Conservation (phyloP, 1,284 basidiomycete species). For the Ustilago curta region DNA sequence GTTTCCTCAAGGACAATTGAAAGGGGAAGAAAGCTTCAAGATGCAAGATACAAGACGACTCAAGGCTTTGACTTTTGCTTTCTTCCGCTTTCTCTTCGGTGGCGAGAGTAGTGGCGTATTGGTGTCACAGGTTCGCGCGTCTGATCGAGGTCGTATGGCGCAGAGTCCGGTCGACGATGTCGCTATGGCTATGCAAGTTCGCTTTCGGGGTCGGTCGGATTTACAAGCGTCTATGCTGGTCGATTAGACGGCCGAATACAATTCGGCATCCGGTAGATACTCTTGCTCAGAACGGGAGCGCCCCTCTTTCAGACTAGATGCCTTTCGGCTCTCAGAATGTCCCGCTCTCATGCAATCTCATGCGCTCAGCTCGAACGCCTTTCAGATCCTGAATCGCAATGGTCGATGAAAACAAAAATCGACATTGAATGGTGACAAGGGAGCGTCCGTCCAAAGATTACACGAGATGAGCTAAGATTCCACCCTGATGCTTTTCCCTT, state of each 20-base stretch:
- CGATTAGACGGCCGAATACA: neutral
- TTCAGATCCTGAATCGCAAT: neutral
- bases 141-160: neutral
- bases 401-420: neutral
- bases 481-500: neutral
- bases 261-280: slow-evolving; percentile 3
- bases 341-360: slow-evolving; percentile 1
- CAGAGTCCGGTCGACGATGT: slow-evolving; percentile 3
- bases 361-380: neutral
- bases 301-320: slow-evolving; percentile 6
- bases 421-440: neutral
- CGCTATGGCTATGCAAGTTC: neutral
- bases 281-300: slow-evolving; percentile 15
- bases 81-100: neutral
- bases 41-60: slow-evolving; percentile 9
- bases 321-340: neutral
- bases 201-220: no score
- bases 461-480: neutral
- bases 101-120: slow-evolving; percentile 10
- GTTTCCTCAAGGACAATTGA: slow-evolving; percentile 42
- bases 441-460: slow-evolving; percentile 18
- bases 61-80: slow-evolving; percentile 1
- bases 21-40: neutral
- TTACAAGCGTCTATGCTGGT: neutral
- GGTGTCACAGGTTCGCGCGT: slow-evolving; percentile 8